These are phyloP conservation scores for Epichloe baconii DNA, from an alignment of 2,329 filamentous ascomycete genomes.

Conservation along the genomic window DNA sequence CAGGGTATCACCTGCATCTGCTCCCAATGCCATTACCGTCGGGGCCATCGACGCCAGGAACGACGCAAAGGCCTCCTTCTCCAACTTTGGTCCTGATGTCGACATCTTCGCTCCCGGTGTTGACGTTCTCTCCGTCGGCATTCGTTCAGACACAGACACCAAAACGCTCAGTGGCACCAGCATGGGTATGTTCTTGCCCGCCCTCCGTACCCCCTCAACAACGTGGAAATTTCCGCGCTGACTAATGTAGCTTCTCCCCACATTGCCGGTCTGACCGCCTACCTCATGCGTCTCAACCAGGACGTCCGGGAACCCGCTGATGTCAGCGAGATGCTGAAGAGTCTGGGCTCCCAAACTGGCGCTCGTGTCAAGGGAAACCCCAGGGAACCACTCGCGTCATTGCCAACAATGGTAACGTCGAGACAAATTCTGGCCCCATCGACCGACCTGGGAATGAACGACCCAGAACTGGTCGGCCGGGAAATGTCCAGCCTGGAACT, in stretches of 20 bases:
- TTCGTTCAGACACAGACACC: conserved; percentile 32
- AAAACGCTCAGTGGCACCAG: conserved; percentile 39
- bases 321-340: conserved; percentile 36
- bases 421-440: no score
- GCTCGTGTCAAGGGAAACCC: conserved; percentile 24
- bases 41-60: conserved; percentile 41
- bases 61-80: conserved; percentile 38
- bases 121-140: conserved; percentile 38
- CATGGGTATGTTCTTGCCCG: conserved; percentile 30
- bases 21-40: conserved; percentile 43
- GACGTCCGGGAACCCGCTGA: conserved; percentile 24
- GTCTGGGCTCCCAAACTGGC: conserved; percentile 34
- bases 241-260: conserved; percentile 42
- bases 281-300: conserved; percentile 45
- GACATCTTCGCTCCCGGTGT: conserved; percentile 46
- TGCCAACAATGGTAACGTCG: conserved; percentile 39
- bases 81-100: conserved; percentile 42
- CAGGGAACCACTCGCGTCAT: conserved; percentile 36
- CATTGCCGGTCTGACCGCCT: conserved; percentile 54
- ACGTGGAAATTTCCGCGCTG: no score
- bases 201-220: neutral
- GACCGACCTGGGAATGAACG: neutral
- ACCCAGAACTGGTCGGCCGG: neutral
- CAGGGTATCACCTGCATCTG: conserved; percentile 40
- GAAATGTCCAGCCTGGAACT: neutral